A percentile compares a stretch with the other conserved stretches of the same genome.
Evolutionary conservation across 2,329 filamentous ascomycete genomes (phyloP).

Genomic region (Botrytis squamosa): DNA sequence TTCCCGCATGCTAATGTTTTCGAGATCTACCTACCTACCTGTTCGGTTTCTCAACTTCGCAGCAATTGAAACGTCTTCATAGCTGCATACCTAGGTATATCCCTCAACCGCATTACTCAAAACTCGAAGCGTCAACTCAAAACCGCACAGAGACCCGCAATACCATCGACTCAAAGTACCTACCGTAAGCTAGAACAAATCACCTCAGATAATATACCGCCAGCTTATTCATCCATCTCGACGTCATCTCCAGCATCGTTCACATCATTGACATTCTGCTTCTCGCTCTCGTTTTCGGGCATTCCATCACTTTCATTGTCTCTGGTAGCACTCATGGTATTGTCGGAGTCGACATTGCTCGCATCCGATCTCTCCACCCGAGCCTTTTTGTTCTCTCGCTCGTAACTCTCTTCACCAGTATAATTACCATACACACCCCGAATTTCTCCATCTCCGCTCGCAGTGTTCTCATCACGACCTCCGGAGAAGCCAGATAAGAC

Average conservation of each 20-base stretch:
- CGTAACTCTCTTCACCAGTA: not conserved
- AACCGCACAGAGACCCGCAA: not conserved
- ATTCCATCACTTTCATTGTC: not conserved
- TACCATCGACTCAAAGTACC: not conserved
- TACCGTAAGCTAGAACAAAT: too few species aligned
- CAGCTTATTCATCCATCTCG: not conserved
- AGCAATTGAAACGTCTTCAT: accelerated
- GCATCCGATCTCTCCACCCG: too few species aligned
- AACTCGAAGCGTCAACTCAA: not conserved
- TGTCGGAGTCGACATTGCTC: too few species aligned
- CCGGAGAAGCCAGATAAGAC: not conserved
- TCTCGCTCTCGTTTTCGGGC: not conserved
- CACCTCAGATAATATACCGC: accelerated
- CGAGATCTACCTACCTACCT: not conserved
- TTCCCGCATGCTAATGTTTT: not conserved
- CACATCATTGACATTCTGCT: not conserved
- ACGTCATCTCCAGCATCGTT: not conserved
- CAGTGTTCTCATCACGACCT: not conserved
- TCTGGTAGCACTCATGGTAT: not conserved
- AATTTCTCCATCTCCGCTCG: not conserved
- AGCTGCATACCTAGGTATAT: not conserved
- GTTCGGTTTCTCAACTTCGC: not conserved
- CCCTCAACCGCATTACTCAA: not conserved
- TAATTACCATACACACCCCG: not conserved
- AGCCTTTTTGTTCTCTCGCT: not conserved